phyloP scores from a whole-genome alignment of 2,329 filamentous ascomycete genomes.

The Aspergillus neotritici region DNA sequence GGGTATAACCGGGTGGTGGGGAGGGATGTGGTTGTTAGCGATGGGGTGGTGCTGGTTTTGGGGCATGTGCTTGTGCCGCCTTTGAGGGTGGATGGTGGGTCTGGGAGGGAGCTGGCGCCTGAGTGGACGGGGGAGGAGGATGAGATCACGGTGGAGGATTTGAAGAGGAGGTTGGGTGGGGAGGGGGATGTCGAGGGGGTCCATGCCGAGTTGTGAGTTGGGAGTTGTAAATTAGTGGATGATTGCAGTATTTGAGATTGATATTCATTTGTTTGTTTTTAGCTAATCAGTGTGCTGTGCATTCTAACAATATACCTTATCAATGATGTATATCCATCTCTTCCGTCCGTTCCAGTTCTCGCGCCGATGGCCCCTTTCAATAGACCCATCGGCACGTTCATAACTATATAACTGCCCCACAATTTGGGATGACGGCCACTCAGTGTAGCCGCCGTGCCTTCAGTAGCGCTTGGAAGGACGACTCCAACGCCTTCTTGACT shows the following conservation, averaged over 20 bases:
- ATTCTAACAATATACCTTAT: not conserved
- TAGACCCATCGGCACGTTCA: no score
- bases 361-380: not conserved
- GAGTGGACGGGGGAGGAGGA: conserved; percentile 5
- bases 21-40: conserved; percentile 65
- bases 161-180: conserved; percentile 15
- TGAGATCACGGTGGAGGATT: conserved; percentile 16
- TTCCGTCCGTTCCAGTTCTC: not conserved
- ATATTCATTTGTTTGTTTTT: conserved; percentile 4
- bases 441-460: conserved; percentile 38
- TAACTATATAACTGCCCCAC: no score
- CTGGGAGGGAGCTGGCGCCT: no score
- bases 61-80: conserved; percentile 71
- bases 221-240: not conserved
- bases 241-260: conserved; percentile 7
- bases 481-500: conserved; percentile 62
- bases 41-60: conserved; percentile 79
- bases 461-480: conserved; percentile 55
- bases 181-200: conserved; percentile 11
- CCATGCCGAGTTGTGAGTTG: not conserved
- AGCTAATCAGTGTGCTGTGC: not conserved
- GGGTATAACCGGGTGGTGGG: conserved; percentile 61
- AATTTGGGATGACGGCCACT: not conserved
- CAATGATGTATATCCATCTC: not conserved
- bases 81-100: conserved; percentile 37